Conservation (phyloP, 163 green algal species). For the Chlorella variabilis region DNA sequence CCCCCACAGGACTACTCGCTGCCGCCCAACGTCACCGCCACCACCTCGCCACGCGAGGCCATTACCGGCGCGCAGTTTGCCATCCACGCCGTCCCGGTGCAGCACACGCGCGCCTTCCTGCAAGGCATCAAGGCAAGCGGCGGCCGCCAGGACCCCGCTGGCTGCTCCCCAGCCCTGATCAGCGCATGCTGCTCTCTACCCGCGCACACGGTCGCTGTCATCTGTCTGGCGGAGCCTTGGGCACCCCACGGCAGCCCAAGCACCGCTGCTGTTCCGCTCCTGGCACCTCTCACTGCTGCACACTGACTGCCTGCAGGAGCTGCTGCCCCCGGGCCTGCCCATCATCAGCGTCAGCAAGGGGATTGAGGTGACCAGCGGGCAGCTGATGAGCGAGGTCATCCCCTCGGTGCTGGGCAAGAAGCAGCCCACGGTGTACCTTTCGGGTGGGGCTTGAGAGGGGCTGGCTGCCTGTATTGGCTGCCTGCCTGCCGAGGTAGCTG, state of each 20-base stretch:
- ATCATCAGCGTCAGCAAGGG: slow-evolving; percentile 96
- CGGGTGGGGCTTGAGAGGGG: slow-evolving; percentile 23
- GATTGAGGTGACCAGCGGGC: slow-evolving; percentile 81
- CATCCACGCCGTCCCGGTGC: slow-evolving; percentile 96
- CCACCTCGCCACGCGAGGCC: slow-evolving; percentile 83
- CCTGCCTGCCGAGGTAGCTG: no score
- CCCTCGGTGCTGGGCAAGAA: slow-evolving; percentile 79
- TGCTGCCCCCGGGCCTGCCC: slow-evolving; percentile 83
- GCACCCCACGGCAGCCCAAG: no score
- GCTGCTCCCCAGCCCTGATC: no score
- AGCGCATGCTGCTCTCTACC: no score
- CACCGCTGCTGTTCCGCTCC: no score
- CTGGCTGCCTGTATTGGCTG: neutral
- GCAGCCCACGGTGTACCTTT: slow-evolving; percentile 93
- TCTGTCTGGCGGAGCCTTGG: no score
- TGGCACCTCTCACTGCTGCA: no score
- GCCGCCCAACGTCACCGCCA: slow-evolving; percentile 93
- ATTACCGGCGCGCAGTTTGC: slow-evolving; percentile 86
- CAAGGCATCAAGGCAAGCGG: slow-evolving; percentile 65
- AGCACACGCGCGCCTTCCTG: slow-evolving; percentile 90
- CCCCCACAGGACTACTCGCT: slow-evolving; percentile 75
- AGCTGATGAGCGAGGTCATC: slow-evolving; percentile 96
- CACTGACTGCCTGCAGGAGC: slow-evolving; percentile 60
- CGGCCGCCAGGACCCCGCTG: neutral
- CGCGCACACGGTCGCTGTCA: no score